phyloP scores from a whole-genome alignment of 1,139 yeast species.

The Meyerozyma carpophila region DNA sequence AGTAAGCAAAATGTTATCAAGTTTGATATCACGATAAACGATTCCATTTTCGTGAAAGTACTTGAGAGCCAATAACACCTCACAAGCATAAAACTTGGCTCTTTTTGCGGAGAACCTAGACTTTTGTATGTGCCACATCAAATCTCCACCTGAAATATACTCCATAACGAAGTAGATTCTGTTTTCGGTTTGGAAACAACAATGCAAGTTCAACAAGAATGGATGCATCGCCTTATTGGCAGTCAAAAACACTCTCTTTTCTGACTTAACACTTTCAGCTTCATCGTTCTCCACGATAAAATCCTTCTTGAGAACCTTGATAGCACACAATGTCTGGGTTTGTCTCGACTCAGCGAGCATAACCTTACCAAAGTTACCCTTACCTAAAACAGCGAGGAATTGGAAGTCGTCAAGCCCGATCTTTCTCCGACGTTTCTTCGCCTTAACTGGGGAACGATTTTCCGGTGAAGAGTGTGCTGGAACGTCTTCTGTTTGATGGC shows the following conservation, averaged over 20 bases:
- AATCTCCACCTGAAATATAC: constrained; percentile 94
- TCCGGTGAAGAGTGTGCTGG: not conserved
- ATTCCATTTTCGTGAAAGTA: constrained; percentile 95
- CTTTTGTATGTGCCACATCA: constrained; percentile 98
- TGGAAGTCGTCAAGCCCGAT: constrained; percentile 94
- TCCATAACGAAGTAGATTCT: constrained; percentile 98
- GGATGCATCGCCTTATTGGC: constrained; percentile 93
- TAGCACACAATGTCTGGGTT: constrained; percentile 77
- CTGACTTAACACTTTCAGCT: constrained; percentile 90
- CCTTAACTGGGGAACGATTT: constrained; percentile 13
- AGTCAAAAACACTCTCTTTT: constrained; percentile 83
- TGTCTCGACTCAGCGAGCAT: constrained; percentile 93
- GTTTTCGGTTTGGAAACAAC: constrained; percentile 97
- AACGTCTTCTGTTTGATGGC: not conserved
- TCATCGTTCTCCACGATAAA: constrained; percentile 93
- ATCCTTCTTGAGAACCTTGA: constrained; percentile 91
- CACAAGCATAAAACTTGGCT: constrained; percentile 97
- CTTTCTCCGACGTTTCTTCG: constrained; percentile 49
- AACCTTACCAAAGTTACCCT: constrained; percentile 97
- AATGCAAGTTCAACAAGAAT: constrained; percentile 81
- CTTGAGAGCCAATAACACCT: constrained; percentile 83
- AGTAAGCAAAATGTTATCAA: constrained; percentile 87
- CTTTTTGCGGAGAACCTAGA: constrained; percentile 82
- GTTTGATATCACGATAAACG: constrained; percentile 91
- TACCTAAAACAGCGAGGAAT: constrained; percentile 89